Percentiles rank a stretch among this genome's conserved stretches.
phyloP scores from a whole-genome alignment of 805 yeast genomes.

The Candida corydali region DNA sequence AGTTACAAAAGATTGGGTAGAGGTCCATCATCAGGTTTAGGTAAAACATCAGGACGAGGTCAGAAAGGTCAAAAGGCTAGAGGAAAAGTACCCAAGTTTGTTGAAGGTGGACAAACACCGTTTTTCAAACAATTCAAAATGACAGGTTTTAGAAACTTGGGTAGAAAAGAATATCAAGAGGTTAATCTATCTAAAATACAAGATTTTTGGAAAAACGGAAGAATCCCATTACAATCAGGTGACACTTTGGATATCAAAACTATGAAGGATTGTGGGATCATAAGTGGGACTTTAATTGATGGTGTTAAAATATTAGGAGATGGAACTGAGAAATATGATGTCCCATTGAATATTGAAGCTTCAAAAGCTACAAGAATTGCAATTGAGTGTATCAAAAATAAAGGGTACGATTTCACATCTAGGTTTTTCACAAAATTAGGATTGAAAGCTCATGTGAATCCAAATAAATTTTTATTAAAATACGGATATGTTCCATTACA shows the following conservation, averaged over 20 bases:
- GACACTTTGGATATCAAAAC: slow-evolving; percentile 70
- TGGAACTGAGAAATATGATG: slow-evolving; percentile 46
- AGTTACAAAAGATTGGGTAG: slow-evolving; percentile 80
- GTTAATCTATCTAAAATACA: slow-evolving; percentile 69
- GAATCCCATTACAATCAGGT: slow-evolving; percentile 53
- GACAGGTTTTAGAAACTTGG: slow-evolving; percentile 74
- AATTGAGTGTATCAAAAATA: slow-evolving; percentile 62
- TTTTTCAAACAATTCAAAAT: slow-evolving; percentile 80
- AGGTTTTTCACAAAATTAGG: slow-evolving; percentile 60
- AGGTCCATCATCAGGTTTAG: slow-evolving; percentile 90
- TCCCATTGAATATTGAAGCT: slow-evolving; percentile 75
- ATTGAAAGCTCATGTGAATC: slow-evolving; percentile 71
- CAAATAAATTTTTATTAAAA: slow-evolving; percentile 61
- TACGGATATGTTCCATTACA: slow-evolving; percentile 79
- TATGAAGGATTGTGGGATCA: slow-evolving; percentile 70
- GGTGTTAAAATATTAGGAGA: slow-evolving; percentile 82
- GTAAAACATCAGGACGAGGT: slow-evolving; percentile 96
- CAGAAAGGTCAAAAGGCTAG: slow-evolving; percentile 98
- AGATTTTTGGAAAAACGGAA: slow-evolving; percentile 63
- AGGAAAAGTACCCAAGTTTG: slow-evolving; percentile 84
- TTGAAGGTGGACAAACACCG: slow-evolving; percentile 99
- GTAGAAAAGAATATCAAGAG: slow-evolving; percentile 48
- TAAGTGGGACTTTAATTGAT: slow-evolving; percentile 65
- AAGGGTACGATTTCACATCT: slow-evolving; percentile 74
- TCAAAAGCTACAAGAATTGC: slow-evolving; percentile 76